Base-by-base conservation (phyloP, 2,329 filamentous ascomycete genomes). In the Furcasterigmium sp. region DNA sequence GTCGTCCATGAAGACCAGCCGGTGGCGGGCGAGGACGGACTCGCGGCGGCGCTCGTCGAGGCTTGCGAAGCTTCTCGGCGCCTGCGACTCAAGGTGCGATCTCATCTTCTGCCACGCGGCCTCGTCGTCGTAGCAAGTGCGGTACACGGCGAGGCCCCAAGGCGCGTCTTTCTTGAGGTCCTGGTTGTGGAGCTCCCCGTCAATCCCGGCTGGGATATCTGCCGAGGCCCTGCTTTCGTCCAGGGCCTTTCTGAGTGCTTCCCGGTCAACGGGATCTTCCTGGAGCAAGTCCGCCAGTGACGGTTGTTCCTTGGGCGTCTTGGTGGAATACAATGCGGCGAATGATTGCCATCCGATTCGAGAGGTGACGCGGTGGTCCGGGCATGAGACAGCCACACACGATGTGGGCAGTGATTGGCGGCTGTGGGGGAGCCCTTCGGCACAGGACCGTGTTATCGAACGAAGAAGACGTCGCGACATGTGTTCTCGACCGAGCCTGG, bases 201-300 rank as follows among this genome's bases (percentile, higher is more conserved):
- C 32, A 15, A 35, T 35, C n/a, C 32, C 32, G 4, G 13, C 8
- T 5, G 18, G 32, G 14, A 9, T n/a, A n/a, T n/a, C n/a, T 15
- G 17, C 32, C 13, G 32, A 15, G 32, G 32, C 32, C 23, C 23
- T 7, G 11, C 7, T 7, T 7, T 26, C 23, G 7, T 26, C 23
- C 23, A 26, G 64, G 43, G 72, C 74, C 14, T 70, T 63, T 26
- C 11, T 26, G 7, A 26, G 23, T 7, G 23, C 23, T 26, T 26
- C 23, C 7, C 11, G 11, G 23, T 26, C 23, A 11, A 26, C 11
- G 23, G 23, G 23, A 26, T 26, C 23, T 26, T 26, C 23, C 11
- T 26, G 23, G 23, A 26, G 23, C 11, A 7, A 7, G 7, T 26
- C 23, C 11, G 23, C 23, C 23, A 11, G 11, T 26, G 7, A 11